Base-by-base conservation (phyloP, 2,329 filamentous ascomycete species). In the Dactylonectria estremocensis region DNA sequence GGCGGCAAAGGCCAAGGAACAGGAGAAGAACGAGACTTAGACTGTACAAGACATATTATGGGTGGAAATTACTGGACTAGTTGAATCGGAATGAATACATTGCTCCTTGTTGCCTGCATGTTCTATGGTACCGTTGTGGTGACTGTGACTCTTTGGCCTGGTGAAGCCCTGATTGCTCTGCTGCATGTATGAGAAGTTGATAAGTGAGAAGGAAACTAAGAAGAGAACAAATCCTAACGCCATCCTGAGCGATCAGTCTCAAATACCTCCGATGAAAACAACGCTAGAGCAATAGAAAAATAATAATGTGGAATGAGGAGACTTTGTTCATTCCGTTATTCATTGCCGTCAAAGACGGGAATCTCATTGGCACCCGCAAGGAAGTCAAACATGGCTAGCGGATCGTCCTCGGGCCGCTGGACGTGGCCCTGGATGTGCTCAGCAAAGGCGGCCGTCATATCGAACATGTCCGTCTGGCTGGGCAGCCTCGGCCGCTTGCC, bases 351-450 rank as follows among this genome's bases (percentile, higher is more conserved):
- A 31, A 76, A 76, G 33, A 74, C 71, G 8, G 73, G 61, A 28
- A 76, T 64, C n/a, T 76, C 74, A 5, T 68, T 71, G 37, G 67
- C 67, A 1, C 65, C 55, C 4, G 56, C 50, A 1, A 76, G 54
- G 66, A 76, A 76, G 40, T 76, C 73, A 40, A 76, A 76, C 7
- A 71, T 69, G 16, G 73, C 71, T 18, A 76, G 45, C 33, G 68
- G 62, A n/a, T 76, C 74, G 4, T 76, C 72, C 18, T 74, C 73
- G 8, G 64, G 37, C 6, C 72, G 60, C 14, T 64, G 58, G 8
- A 55, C 52, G 22, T 72, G 72, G 3, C 48, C 59, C n/a, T 68
- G 66, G 16, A 61, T 40, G 18, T 68, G 62, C 20, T 76, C 72
- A 10, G 66, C 37, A 61, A 74, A 76, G 7, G 56, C 66, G 24